Evolutionary conservation across 2,329 filamentous ascomycete genomes (phyloP), one percentile per base, ranked within the genome.

Genomic region (Sclerotinia trifoliorum): DNA sequence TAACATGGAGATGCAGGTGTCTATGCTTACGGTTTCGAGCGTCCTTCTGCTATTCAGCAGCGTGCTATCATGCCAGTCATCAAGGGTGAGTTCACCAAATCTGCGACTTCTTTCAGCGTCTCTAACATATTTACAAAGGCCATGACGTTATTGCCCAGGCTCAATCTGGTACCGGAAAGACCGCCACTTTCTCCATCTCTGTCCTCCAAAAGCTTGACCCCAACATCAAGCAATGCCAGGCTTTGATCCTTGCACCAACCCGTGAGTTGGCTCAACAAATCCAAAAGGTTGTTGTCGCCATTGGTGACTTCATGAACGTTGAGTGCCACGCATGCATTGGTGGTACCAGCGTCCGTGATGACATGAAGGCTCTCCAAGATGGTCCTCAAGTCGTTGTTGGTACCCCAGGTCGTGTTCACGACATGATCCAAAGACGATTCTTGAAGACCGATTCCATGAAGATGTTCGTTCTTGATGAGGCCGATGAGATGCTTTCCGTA

Each of bases 1-100:
- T 77, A 75, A 75, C 72, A 69, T 21, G 39, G 29, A 57, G 39
- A 61, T 72, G 19, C 57, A 78, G 90, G 89, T 86, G 93, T 99
- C 82, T 99, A 98, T 83, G 95, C 95, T 81, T 99, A 99, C 83
- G 95, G 95, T 91, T 99, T 99, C 86, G 95, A 99, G 89, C 94
- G 95, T 77, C 95, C 95, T 73, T 99, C 95, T 84, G 94, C 95
- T 81, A 99, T 99, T 78, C 95, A 99, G 91, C 93, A 97, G 90
- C 94, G 96, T 80, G 95, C 95, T 78, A 99, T 99, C 83, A 96
- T 98, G 91, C 96, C 95, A 80, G 95, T 99, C 80, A 98, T 99
- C 87, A 97, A 98, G 89, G 94, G 92, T 95, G 85, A 81, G 90
- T 81, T 24, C 19, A 29, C 19, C 39, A 10, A 54, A 26, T 29